Evolutionary conservation across 176 grass and related monocot genomes (phyloP).

Genomic region (Elaeis guineensis): DNA sequence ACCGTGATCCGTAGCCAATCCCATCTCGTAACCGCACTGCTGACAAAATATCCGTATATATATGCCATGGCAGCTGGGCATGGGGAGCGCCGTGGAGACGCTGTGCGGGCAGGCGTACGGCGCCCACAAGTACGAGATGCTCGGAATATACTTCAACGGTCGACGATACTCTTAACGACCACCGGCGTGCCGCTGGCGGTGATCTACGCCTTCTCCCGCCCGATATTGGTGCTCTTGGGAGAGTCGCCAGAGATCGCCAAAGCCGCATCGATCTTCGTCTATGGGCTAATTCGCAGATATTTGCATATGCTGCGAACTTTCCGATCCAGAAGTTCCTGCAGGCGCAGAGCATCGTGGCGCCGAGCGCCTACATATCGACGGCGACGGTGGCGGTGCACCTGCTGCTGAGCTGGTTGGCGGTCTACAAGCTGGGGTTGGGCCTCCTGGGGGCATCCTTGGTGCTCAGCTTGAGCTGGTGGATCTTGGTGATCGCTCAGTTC

Average conservation of each 20-base stretch:
- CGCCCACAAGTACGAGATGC: conserved; percentile 67
- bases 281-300: too few relatives aligned
- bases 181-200: conserved; percentile 67
- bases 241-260: too few relatives aligned
- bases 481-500: conserved; percentile 60
- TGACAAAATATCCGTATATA: too few relatives aligned
- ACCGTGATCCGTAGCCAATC: too few relatives aligned
- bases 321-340: conserved; percentile 91
- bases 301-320: conserved; percentile 79
- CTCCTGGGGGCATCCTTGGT: conserved; percentile 66
- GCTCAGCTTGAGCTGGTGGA: conserved; percentile 71
- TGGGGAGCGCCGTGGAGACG: conserved; percentile 93
- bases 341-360: conserved; percentile 85
- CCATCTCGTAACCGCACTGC: too few relatives aligned
- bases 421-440: conserved; percentile 38
- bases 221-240: too few relatives aligned
- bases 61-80: conserved; percentile 42
- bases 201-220: too few relatives aligned
- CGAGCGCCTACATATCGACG: conserved; percentile 73
- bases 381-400: conserved; percentile 36
- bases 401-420: too few relatives aligned
- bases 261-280: too few relatives aligned
- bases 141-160: conserved; percentile 80
- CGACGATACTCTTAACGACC: conserved; percentile 58
- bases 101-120: conserved; percentile 86